Evolutionary conservation across 169 alveolate species (phyloP), one percentile per base, ranked within the genome.

Genomic region (Perkinsus olseni): DNA sequence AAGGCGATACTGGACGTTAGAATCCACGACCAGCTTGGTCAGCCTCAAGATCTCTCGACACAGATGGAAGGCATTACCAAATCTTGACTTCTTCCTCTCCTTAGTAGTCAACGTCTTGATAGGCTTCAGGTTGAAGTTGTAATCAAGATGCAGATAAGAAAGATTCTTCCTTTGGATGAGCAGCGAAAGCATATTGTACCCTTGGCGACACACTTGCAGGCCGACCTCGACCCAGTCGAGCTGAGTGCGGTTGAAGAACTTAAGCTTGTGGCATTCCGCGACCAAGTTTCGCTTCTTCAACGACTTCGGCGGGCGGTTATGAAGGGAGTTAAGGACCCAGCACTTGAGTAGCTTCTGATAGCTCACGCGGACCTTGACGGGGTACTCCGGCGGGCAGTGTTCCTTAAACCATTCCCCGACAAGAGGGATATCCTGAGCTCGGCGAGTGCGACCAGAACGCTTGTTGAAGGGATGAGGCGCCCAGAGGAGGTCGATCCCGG

Each of bases 161-260:
- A 99, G 95, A 95, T 99, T 99, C 97, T 99, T 99, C 94, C 99
- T 97, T 95, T 99, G 99, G 91, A 99, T 99, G 95, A 99, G 95
- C 91, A 99, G 95, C 96, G 99, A 99, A 31, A 99, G 96, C 99
- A 99, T 99, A 95, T 99, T 99, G 96, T 99, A 99, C 31, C 99
- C 99, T 96, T 99, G 99, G 45, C 99, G 96, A 90, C 99, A 98
- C 0, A 99, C 99, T 97, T 99, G 99, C 39, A 99, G 95, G 21
- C 99, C 99, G 28, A 98, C 99, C 96, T 99, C 99, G 38, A 99
- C 99, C 99, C 99, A 99, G 95, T 99, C 99, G 93, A 98, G 96
- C 96, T 98, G 99, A 38, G 99, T 99, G 74, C 97, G 95, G 95
- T 99, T 99, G 98, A 99, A 99, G 96, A 98, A 99, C 96, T 99